Evolutionary conservation across 164 flowering plant species (phyloP).

Genomic region (Chimonanthus praecox): DNA sequence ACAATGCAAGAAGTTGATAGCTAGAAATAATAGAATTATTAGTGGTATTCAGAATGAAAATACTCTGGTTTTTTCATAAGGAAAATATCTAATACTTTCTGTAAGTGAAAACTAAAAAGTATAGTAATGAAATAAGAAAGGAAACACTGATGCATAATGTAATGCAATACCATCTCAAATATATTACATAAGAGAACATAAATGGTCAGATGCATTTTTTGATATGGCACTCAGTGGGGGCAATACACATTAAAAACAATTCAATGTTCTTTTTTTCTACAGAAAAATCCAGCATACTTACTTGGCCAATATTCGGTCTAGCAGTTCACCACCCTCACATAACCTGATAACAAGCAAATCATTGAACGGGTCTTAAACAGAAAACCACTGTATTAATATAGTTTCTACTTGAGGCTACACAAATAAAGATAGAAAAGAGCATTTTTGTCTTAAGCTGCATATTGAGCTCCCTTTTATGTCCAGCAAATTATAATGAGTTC

Average conservation of each 20-base stretch:
- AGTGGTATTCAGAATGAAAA: not conserved
- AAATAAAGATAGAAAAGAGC: not conserved
- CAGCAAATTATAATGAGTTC: not conserved
- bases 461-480: not conserved
- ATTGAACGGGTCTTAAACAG: not conserved
- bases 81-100: too few relatives aligned
- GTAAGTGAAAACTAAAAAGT: not conserved
- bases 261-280: not conserved
- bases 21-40: too few relatives aligned
- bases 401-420: not conserved
- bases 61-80: not conserved
- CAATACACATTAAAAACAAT: not conserved
- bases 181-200: not conserved
- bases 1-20: not conserved
- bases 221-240: too few relatives aligned
- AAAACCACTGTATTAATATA: not conserved
- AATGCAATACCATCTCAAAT: not conserved
- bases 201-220: not conserved
- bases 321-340: constrained; percentile 97
- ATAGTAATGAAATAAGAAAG: not conserved
- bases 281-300: constrained; percentile 30
- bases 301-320: constrained; percentile 92
- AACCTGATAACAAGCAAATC: constrained; percentile 40
- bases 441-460: not conserved
- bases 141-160: not conserved